These are phyloP conservation scores for Pterocarpus santalinus DNA, from an alignment of 306 rosid genomes.

Conservation along the genomic window DNA sequence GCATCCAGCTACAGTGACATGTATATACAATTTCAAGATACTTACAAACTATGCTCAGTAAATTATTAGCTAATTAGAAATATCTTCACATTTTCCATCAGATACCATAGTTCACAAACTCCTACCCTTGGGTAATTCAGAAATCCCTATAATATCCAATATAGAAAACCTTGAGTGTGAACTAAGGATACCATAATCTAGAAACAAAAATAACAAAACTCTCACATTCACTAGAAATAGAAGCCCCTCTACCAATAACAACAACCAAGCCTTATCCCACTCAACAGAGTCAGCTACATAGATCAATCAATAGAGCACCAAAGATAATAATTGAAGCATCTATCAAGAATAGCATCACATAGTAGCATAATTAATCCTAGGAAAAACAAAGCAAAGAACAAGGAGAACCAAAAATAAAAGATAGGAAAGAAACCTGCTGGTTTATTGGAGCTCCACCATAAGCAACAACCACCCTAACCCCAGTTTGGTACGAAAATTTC, in stretches of 20 bases:
- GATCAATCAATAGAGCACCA: not conserved
- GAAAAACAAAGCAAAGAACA: not conserved
- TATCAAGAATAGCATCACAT: not conserved
- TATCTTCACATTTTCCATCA: not conserved
- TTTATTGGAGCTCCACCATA: constrained; percentile 93
- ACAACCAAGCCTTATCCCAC: not conserved
- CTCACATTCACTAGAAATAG: not conserved
- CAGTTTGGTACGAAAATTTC: constrained; percentile 79
- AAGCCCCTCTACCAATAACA: not conserved
- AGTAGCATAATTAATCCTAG: not conserved
- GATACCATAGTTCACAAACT: not conserved
- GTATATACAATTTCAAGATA: constrained; percentile 9
- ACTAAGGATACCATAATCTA: not conserved
- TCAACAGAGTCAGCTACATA: not conserved
- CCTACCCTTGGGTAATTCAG: not conserved
- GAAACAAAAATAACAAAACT: not conserved
- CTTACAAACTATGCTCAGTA: not conserved
- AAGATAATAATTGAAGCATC: constrained; percentile 10
- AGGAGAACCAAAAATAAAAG: constrained; percentile 1
- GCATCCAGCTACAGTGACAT: not conserved
- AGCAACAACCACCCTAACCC: constrained; percentile 94
- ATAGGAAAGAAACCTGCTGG: constrained; percentile 68
- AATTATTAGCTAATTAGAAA: not conserved
- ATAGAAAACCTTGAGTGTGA: not conserved
- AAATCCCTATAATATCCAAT: not conserved